A percentile compares a stretch with the other conserved stretches of the same genome.
Evolutionary conservation across 495 filamentous ascomycete genomes (phyloP).

Genomic region (Friedmanniomyces simplex): DNA sequence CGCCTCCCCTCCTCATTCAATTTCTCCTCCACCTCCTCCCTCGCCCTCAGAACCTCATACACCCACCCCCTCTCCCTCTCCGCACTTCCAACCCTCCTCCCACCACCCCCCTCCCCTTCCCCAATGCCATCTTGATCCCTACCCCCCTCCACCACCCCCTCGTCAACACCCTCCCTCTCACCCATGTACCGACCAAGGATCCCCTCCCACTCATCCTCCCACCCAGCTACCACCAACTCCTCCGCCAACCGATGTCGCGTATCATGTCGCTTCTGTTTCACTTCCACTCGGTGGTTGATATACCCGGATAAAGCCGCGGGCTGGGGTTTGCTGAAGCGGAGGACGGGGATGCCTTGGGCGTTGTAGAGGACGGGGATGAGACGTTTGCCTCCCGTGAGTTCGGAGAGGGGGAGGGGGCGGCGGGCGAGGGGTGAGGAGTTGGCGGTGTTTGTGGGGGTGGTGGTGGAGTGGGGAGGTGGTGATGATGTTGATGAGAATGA

Average conservation of each 20-base stretch:
- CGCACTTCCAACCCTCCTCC: not conserved
- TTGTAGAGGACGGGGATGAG: slow-evolving; percentile 52
- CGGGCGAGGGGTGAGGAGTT: slow-evolving; percentile 30
- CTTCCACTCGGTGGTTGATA: slow-evolving; percentile 40
- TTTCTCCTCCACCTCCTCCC: slow-evolving; percentile 8
- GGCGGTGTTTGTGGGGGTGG: not conserved
- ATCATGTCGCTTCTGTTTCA: slow-evolving; percentile 34
- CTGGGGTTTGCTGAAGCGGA: slow-evolving; percentile 63
- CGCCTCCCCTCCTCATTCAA: slow-evolving; percentile 14
- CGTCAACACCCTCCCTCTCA: not conserved
- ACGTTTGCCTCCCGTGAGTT: slow-evolving; percentile 36
- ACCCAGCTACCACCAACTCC: slow-evolving; percentile 35
- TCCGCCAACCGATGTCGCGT: slow-evolving; percentile 25
- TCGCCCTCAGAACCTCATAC: slow-evolving; percentile 2
- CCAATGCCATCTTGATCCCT: too few relatives aligned
- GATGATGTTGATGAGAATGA: too few relatives aligned
- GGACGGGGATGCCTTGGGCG: slow-evolving; percentile 53
- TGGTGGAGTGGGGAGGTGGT: too few relatives aligned
- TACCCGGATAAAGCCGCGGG: slow-evolving; percentile 45
- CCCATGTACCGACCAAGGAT: not conserved
- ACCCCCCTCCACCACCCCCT: too few relatives aligned
- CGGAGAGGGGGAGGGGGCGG: slow-evolving; percentile 37
- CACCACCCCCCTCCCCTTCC: too few relatives aligned
- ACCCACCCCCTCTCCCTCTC: slow-evolving; percentile 13
- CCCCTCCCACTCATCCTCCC: slow-evolving; percentile 52